Evolutionary conservation across 257 asterid species (phyloP).

Genomic region (Solanum arcanum): DNA sequence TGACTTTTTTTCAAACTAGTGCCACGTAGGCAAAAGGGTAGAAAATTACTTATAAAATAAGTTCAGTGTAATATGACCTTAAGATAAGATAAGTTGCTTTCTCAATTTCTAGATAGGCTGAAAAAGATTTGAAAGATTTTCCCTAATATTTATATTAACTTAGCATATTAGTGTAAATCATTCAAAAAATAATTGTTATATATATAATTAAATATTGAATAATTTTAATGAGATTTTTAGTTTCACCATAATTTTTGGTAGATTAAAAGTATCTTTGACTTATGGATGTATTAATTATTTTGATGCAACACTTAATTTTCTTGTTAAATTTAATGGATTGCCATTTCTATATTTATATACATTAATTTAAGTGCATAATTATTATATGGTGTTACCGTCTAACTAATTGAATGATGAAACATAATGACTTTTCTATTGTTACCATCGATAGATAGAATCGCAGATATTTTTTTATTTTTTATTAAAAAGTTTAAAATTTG

Average conservation of each 20-base stretch:
- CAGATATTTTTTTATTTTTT: too few relatives aligned
- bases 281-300: neutral
- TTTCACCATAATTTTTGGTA: neutral
- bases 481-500: neutral
- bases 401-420: neutral
- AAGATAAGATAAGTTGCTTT: too few relatives aligned
- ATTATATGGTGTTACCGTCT: neutral
- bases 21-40: too few relatives aligned
- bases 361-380: neutral
- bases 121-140: too few relatives aligned
- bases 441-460: neutral
- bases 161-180: neutral
- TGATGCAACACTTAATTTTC: neutral
- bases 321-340: neutral
- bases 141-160: neutral
- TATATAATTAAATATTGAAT: neutral
- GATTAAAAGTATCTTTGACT: neutral
- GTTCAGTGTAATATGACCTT: too few relatives aligned
- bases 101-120: too few relatives aligned
- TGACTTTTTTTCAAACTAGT: too few relatives aligned
- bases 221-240: neutral
- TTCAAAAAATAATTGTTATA: neutral
- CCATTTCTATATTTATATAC: neutral
- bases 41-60: too few relatives aligned
- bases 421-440: neutral